Percentiles rank a stretch among this genome's conserved stretches.
These are phyloP conservation scores for Tetrahymena malaccensis DNA, from an alignment of 73 alveolate genomes.

Conservation along the genomic window DNA sequence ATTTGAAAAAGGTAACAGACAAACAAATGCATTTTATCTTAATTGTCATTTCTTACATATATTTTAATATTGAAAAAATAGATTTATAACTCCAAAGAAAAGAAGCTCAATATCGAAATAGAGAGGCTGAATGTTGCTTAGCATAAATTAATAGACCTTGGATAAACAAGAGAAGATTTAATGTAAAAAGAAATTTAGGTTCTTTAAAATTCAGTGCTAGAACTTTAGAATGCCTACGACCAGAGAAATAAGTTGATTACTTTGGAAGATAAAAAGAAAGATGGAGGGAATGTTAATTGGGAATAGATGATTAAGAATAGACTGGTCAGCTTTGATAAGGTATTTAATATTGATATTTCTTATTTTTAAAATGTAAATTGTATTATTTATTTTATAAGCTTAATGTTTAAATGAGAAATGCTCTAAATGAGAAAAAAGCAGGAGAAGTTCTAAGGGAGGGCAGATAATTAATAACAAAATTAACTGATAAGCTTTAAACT, in stretches of 20 bases:
- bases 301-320: neutral
- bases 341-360: neutral
- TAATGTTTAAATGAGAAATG: neutral
- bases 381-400: neutral
- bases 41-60: neutral
- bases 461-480: neutral
- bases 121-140: neutral
- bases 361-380: neutral
- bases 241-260: neutral
- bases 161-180: neutral
- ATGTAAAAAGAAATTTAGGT: neutral
- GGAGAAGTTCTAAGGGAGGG: neutral
- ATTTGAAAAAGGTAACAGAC: neutral
- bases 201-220: neutral
- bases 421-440: neutral
- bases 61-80: neutral
- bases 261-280: neutral
- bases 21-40: neutral
- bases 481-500: neutral
- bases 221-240: neutral
- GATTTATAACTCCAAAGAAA: neutral
- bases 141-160: neutral
- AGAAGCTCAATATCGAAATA: neutral
- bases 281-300: neutral
- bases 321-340: neutral